These are phyloP conservation scores for Monosporascus sp. DNA, from an alignment of 2,329 filamentous ascomycete genomes.

Conservation along the genomic window DNA sequence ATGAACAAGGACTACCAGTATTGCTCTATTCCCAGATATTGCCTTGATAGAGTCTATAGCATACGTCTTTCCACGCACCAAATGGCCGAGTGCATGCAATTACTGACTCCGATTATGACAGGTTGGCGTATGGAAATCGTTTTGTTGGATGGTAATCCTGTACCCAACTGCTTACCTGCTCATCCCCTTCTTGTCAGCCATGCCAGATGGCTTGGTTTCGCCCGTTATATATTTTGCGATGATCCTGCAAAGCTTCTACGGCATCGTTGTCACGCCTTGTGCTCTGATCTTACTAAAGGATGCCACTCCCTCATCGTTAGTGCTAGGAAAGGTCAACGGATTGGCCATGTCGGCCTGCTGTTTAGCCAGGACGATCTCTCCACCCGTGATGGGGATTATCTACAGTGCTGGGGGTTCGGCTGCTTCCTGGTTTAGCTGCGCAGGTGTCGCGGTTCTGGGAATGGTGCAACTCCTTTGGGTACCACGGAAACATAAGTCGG, in stretches of 20 bases:
- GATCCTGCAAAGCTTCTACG: slow-evolving; percentile 60
- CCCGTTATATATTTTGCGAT: slow-evolving; percentile 62
- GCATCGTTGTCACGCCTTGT: slow-evolving; percentile 64
- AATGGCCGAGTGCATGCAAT: background rate
- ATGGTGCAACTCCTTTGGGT: slow-evolving; percentile 27
- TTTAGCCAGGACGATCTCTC: slow-evolving; percentile 63
- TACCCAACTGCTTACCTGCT: slow-evolving; percentile 66
- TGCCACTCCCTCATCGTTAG: slow-evolving; percentile 56
- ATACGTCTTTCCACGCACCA: no score
- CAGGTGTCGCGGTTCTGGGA: slow-evolving; percentile 22
- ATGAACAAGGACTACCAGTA: background rate
- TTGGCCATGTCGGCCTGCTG: slow-evolving; percentile 69
- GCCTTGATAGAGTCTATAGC: no score
- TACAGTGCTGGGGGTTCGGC: slow-evolving; percentile 55
- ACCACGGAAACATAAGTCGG: slow-evolving; percentile 19
- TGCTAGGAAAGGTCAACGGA: slow-evolving; percentile 67
- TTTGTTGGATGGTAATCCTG: slow-evolving; percentile 58
- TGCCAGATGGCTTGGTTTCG: slow-evolving; percentile 50
- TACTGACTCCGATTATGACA: background rate
- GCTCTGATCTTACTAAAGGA: slow-evolving; percentile 70
- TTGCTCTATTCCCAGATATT: background rate
- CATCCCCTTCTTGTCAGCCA: slow-evolving; percentile 60
- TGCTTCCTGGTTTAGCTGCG: slow-evolving; percentile 37
- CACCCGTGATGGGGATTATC: slow-evolving; percentile 62
- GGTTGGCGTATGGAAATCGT: slow-evolving; percentile 63